Evolutionary conservation across 2,329 filamentous ascomycete genomes (phyloP).

Genomic region (Pseudogymnoascus sp.): DNA sequence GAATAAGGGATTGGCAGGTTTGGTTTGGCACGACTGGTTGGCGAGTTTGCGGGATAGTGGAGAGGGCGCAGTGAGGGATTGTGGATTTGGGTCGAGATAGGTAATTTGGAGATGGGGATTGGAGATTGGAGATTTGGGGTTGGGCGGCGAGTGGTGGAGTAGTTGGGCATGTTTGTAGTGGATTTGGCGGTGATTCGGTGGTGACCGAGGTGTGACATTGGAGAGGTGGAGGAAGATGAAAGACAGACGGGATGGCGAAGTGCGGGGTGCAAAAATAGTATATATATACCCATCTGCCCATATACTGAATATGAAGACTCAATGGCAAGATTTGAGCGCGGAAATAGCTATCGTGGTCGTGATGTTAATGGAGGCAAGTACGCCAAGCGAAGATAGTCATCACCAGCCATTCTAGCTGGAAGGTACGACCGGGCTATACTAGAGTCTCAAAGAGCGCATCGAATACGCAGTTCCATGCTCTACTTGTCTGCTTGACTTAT

Average conservation of each 20-base stretch:
- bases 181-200: neutral
- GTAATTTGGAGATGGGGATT: neutral
- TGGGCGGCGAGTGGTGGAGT: neutral
- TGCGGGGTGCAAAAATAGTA: neutral
- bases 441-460: too few species aligned
- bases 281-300: neutral
- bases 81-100: neutral
- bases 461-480: too few species aligned
- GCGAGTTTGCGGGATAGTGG: neutral
- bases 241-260: neutral
- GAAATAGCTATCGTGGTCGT: neutral
- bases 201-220: neutral
- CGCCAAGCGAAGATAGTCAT: neutral
- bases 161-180: neutral
- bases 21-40: neutral
- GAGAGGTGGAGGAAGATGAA: neutral
- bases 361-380: neutral
- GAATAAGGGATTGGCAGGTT: neutral
- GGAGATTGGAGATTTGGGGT: constrained; percentile 4
- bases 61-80: neutral
- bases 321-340: neutral
- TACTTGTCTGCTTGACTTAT: too few species aligned
- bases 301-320: neutral
- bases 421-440: too few species aligned
- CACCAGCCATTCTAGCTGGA: too few species aligned